These are phyloP conservation scores for Aciculosporium take DNA, from an alignment of 2,329 filamentous ascomycete species.

Conservation along the genomic window DNA sequence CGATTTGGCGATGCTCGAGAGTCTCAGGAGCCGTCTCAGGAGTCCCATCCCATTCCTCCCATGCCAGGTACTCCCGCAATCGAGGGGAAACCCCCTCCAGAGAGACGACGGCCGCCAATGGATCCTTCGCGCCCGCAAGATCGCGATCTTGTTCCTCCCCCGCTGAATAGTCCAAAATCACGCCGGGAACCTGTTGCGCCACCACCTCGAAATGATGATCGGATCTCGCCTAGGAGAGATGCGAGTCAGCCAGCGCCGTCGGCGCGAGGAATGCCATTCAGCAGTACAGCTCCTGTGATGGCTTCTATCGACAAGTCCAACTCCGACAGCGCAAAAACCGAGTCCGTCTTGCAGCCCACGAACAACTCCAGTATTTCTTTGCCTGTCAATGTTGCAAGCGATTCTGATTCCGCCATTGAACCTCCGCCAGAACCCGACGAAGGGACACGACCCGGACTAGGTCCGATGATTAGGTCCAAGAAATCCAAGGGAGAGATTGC, in stretches of 20 bases:
- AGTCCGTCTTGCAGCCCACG: conserved; percentile 5
- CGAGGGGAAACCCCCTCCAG: conserved; percentile 38
- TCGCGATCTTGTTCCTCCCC: conserved; percentile 42
- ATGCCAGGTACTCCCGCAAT: conserved; percentile 3
- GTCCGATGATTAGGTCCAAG: conserved; percentile 81
- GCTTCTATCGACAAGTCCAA: conserved; percentile 6
- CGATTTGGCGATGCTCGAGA: conserved; percentile 19
- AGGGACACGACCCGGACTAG: conserved; percentile 56
- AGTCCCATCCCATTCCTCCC: conserved; percentile 3
- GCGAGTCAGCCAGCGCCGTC: conserved; percentile 10
- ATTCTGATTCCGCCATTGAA: conserved; percentile 13
- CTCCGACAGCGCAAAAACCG: conserved; percentile 6
- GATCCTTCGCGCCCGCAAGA: conserved; percentile 41
- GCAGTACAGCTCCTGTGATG: conserved; percentile 12
- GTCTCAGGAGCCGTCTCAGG: conserved; percentile 8
- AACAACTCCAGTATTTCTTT: conserved; percentile 11
- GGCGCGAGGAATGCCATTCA: conserved; percentile 12
- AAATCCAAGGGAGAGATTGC: conserved; percentile 60
- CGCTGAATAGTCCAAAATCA: conserved; percentile 36
- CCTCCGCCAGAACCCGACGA: conserved; percentile 15
- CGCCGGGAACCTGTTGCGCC: conserved; percentile 32
- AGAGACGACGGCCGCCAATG: conserved; percentile 54
- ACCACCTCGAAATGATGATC: conserved; percentile 36
- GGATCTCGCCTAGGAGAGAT: conserved; percentile 32
- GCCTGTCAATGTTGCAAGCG: conserved; percentile 14